These are phyloP conservation scores for Pyrenochaeta sp. DNA, from an alignment of 2,329 filamentous ascomycete genomes.

Conservation along the genomic window DNA sequence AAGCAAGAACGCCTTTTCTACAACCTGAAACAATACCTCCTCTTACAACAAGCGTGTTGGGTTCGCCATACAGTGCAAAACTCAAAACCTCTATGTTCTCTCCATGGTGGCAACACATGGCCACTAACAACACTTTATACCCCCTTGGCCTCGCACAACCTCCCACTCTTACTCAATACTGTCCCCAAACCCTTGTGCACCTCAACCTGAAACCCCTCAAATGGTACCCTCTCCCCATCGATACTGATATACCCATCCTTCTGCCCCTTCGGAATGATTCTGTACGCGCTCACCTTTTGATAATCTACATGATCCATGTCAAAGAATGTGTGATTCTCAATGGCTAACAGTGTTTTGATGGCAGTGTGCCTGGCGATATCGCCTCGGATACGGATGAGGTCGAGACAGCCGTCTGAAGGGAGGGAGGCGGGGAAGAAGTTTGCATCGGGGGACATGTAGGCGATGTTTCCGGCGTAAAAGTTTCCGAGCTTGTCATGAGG, in stretches of 20 bases:
- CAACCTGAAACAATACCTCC: not conserved
- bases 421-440: conserved; percentile 89
- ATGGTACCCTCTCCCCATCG: conserved; percentile 87
- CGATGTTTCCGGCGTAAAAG: conserved; percentile 96
- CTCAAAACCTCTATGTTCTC: too few species aligned
- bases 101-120: not conserved
- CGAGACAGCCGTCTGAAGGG: conserved; percentile 84
- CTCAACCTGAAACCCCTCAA: conserved; percentile 90
- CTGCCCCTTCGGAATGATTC: conserved; percentile 75
- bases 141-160: conserved; percentile 71
- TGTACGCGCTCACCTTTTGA: conserved; percentile 85
- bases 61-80: too few species aligned
- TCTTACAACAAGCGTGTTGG: too few species aligned
- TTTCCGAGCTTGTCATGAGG: conserved; percentile 83
- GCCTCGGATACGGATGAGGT: conserved; percentile 82
- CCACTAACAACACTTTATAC: conserved; percentile 18
- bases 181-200: conserved; percentile 83
- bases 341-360: conserved; percentile 73
- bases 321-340: conserved; percentile 80
- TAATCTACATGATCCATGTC: conserved; percentile 81
- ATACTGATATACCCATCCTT: conserved; percentile 85
- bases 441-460: conserved; percentile 84
- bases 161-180: conserved; percentile 78
- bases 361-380: conserved; percentile 73
- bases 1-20: not conserved